Evolutionary conservation across 2,329 filamentous ascomycete species (phyloP).

Genomic region (Colletotrichum lentis): DNA sequence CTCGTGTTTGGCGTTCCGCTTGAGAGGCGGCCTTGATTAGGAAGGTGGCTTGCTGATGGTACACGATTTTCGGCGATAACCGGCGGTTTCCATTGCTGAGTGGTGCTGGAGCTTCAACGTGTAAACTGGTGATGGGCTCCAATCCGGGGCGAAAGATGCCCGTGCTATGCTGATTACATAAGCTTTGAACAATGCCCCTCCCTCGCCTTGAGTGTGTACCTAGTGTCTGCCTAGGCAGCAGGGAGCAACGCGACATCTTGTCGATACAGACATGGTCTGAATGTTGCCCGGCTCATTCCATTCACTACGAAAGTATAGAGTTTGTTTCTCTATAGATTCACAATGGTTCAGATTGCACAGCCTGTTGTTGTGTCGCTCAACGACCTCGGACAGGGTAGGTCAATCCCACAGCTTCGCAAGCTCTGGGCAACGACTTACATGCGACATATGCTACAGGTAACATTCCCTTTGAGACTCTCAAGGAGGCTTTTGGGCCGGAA

Average conservation of each 20-base stretch:
- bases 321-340: not conserved
- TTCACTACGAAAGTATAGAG: not conserved
- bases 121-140: conserved; percentile 21
- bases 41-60: conserved; percentile 10
- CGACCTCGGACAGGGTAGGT: conserved; percentile 69
- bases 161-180: conserved; percentile 26
- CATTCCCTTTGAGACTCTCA: conserved; percentile 72
- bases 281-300: conserved; percentile 3
- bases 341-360: conserved; percentile 60
- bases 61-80: conserved; percentile 18
- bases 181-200: conserved; percentile 11
- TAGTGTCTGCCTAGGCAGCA: not conserved
- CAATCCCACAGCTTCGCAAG: not conserved
- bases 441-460: conserved; percentile 57
- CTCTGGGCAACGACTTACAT: conserved; percentile 28
- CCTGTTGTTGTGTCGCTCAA: conserved; percentile 69
- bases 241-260: conserved; percentile 12
- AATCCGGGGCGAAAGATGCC: not conserved
- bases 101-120: conserved; percentile 14
- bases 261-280: conserved; percentile 14
- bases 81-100: conserved; percentile 17
- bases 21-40: conserved; percentile 8
- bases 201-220: conserved; percentile 22
- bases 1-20: not conserved
- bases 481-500: conserved; percentile 86